Percentiles rank a stretch among this genome's conserved stretches.
Evolutionary conservation across 148 eudicot species (phyloP).

Genomic region (Rhododendron williamsianum): DNA sequence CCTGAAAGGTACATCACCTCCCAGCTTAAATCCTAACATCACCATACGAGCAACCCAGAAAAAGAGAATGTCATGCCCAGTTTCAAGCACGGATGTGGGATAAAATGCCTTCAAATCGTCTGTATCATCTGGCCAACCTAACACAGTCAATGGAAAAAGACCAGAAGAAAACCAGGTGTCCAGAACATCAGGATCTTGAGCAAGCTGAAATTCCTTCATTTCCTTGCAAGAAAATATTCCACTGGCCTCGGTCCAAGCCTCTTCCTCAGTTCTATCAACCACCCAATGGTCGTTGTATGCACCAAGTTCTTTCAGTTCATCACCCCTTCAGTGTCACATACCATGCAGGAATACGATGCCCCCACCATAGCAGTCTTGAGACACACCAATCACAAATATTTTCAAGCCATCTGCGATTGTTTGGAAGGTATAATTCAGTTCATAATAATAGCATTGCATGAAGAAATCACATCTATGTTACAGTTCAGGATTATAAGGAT

Average conservation of each 20-base stretch:
- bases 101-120: slow-evolving; percentile 75
- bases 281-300: slow-evolving; percentile 85
- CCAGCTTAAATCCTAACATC: slow-evolving; percentile 77
- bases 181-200: slow-evolving; percentile 91
- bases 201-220: slow-evolving; percentile 36
- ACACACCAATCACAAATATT: slow-evolving; percentile 96
- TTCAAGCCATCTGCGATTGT: slow-evolving; percentile 78
- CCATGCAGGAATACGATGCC: slow-evolving; percentile 95
- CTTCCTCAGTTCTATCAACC: slow-evolving; percentile 70
- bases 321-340: slow-evolving; percentile 75
- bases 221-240: slow-evolving; percentile 47
- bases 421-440: slow-evolving; percentile 5
- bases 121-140: slow-evolving; percentile 98
- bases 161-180: slow-evolving; percentile 98
- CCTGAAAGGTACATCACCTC: slow-evolving; percentile 80
- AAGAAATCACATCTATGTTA: background rate
- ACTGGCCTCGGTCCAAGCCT: slow-evolving; percentile 61
- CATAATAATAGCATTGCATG: background rate
- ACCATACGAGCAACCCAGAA: slow-evolving; percentile 99
- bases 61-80: slow-evolving; percentile 94
- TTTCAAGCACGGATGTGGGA: slow-evolving; percentile 92
- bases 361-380: slow-evolving; percentile 99
- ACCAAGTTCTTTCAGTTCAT: slow-evolving; percentile 69
- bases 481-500: background rate
- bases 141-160: slow-evolving; percentile 80